Evolutionary conservation across 169 alveolate species (phyloP), one percentile per base, ranked within the genome.

Genomic region (Plasmodium relictum): DNA sequence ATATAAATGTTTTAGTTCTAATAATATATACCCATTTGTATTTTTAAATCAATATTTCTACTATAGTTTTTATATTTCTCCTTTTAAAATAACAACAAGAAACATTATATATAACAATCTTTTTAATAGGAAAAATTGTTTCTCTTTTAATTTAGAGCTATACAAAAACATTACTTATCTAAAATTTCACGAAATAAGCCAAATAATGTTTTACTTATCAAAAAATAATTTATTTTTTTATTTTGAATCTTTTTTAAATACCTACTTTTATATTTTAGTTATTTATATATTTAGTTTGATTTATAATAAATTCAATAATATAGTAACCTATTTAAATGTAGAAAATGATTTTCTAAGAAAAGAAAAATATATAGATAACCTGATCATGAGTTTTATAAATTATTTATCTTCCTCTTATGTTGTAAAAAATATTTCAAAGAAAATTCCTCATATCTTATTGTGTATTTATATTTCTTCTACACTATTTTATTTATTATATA

Each of bases 141-240:
- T 37, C 16, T 48, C 52, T 26, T 7, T 37, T 9, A 24, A 18
- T 22, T 31, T 31, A 65, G 24, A 16, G 26, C 31, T 54, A 2
- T 54, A 44, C 12, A 65, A 78, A 58, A 18, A 31, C 31, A 24
- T 20, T 10, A 10, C 66, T 14, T 58, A 41, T 42, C 39, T 58
- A 80, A 69, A 70, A n/a, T 31, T 52, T 20, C 50, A 71, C 10
- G 20, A 68, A 6, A 66, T 80, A 37, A 31, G 63, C 26, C 16
- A 80, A 18, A 10, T 80, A 31, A 31, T 80, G 31, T 68, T 80
- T 80, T 80, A 80, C 31, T 72, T 80, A 61, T 65, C 90, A 59
- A 80, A 80, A 52, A 7, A 50, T 48, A 62, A 80, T 61, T 37
- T 69, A 61, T 37, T 66, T 39, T 80, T 68, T 68, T 80, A 80